Percentiles rank a stretch among this genome's conserved stretches.
Evolutionary conservation across 345 rosid species (phyloP).

Genomic region (Pugionium dolabratum): DNA sequence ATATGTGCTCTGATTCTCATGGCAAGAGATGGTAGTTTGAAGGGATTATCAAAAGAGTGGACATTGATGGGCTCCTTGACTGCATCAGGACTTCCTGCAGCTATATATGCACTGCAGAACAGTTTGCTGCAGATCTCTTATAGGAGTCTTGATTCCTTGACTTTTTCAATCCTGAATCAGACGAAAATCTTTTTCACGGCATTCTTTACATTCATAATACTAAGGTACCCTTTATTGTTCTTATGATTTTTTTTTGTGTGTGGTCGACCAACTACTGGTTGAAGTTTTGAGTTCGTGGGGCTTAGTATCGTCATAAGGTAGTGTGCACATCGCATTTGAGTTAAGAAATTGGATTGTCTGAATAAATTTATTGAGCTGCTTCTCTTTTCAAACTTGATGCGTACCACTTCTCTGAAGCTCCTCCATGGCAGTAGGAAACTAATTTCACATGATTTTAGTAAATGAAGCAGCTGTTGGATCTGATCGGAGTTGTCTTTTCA

Average conservation of each 20-base stretch:
- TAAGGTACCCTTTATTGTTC: constrained; percentile 55
- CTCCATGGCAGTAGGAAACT: background rate
- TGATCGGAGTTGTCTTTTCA: background rate
- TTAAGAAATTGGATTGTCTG: background rate
- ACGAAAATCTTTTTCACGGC: constrained; percentile 95
- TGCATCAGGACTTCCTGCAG: constrained; percentile 98
- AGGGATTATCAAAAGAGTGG: constrained; percentile 68
- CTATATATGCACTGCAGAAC: constrained; percentile 92
- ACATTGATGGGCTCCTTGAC: constrained; percentile 82
- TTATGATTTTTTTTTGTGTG: background rate
- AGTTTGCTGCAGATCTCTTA: constrained; percentile 99
- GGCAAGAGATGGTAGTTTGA: constrained; percentile 78
- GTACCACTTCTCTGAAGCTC: background rate
- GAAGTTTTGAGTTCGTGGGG: background rate
- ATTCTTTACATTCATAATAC: constrained; percentile 69
- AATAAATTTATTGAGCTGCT: background rate
- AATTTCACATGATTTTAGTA: background rate
- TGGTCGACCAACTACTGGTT: background rate
- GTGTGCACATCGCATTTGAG: too few relatives aligned
- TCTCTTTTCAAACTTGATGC: background rate
- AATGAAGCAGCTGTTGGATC: background rate
- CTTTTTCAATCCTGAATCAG: constrained; percentile 94
- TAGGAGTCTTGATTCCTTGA: constrained; percentile 90
- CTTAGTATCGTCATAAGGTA: background rate
- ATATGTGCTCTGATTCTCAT: constrained; percentile 75